Evolutionary conservation across 1,284 basidiomycete species (phyloP).

Genomic region (Malassezia pachydermatis): DNA sequence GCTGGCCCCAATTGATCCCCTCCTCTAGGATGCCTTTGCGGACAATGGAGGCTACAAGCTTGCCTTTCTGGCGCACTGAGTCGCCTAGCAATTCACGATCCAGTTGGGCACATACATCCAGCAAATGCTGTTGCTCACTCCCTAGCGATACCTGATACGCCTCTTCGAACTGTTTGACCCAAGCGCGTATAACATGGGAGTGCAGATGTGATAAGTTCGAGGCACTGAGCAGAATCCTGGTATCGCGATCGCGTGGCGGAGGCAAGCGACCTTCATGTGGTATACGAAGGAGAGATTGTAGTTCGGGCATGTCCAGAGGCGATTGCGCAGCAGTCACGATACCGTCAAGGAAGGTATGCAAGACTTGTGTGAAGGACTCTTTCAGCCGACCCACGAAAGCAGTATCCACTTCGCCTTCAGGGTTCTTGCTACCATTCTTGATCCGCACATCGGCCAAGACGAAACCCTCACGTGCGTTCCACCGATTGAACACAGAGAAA

Average conservation of each 20-base stretch:
- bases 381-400: conserved; percentile 58
- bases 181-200: conserved; percentile 61
- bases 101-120: conserved; percentile 67
- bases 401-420: conserved; percentile 20
- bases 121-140: conserved; percentile 68
- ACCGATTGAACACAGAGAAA: conserved; percentile 72
- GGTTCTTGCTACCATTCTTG: background rate
- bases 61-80: conserved; percentile 69
- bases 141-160: conserved; percentile 65
- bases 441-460: conserved; percentile 67
- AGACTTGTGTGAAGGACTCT: conserved; percentile 72
- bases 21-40: conserved; percentile 67
- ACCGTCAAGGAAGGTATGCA: conserved; percentile 83
- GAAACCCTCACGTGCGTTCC: conserved; percentile 67
- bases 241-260: conserved; percentile 52
- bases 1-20: conserved; percentile 81
- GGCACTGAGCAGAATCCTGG: conserved; percentile 73
- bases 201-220: conserved; percentile 77
- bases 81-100: conserved; percentile 79
- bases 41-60: conserved; percentile 60
- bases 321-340: conserved; percentile 67
- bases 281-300: conserved; percentile 12
- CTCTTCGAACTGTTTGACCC: conserved; percentile 69
- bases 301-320: conserved; percentile 35
- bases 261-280: conserved; percentile 14